These are phyloP conservation scores for Darksidea phi DNA, from an alignment of 495 filamentous ascomycete species.

Conservation along the genomic window DNA sequence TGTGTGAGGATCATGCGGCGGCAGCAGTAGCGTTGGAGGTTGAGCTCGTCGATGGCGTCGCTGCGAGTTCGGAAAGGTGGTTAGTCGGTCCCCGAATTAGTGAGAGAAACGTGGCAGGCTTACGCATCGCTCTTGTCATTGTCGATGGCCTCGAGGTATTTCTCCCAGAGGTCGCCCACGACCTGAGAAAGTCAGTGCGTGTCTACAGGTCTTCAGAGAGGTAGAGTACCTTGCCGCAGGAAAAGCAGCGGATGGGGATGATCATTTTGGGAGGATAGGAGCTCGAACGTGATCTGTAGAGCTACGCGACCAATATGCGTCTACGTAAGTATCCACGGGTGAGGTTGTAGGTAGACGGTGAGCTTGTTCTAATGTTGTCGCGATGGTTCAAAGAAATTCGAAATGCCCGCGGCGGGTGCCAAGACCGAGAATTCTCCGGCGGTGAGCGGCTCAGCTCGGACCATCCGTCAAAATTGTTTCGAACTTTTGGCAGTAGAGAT, in stretches of 20 bases:
- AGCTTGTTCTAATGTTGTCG: neutral
- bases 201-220: neutral
- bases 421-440: constrained; percentile 7
- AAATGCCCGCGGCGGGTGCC: neutral
- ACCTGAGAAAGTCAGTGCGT: constrained; percentile 58
- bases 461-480: constrained; percentile 21
- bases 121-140: constrained; percentile 77
- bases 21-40: constrained; percentile 94
- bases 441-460: constrained; percentile 15
- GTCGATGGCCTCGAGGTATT: constrained; percentile 81
- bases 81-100: neutral
- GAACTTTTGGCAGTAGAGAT: constrained; percentile 10
- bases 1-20: constrained; percentile 99
- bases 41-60: constrained; percentile 90
- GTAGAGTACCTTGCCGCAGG: constrained; percentile 82
- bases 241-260: constrained; percentile 97
- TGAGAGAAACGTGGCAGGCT: constrained; percentile 21
- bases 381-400: constrained; percentile 23
- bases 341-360: neutral
- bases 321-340: neutral
- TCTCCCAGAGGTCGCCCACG: constrained; percentile 94
- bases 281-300: neutral
- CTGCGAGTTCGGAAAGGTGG: constrained; percentile 46
- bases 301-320: neutral
- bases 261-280: constrained; percentile 63